A percentile compares a stretch with the other conserved stretches of the same genome.
These are phyloP conservation scores for Trichothecium sympodiale DNA, from an alignment of 2,329 filamentous ascomycete species.

Conservation along the genomic window DNA sequence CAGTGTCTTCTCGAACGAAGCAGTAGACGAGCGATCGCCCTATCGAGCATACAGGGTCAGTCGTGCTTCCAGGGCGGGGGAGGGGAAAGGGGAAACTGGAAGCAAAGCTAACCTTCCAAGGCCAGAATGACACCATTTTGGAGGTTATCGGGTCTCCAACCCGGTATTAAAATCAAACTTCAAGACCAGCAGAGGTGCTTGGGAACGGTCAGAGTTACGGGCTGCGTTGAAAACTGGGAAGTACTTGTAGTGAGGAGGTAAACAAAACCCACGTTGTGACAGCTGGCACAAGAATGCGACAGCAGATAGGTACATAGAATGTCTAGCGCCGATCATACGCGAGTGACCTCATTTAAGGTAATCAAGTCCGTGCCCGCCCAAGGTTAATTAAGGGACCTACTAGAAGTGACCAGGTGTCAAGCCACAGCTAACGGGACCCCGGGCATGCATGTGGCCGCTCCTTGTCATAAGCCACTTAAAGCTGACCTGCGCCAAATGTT, in stretches of 20 bases:
- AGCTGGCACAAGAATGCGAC: neutral
- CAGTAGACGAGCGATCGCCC: constrained; percentile 72
- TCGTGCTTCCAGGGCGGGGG: neutral
- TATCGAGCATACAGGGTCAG: constrained; percentile 21
- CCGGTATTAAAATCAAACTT: neutral
- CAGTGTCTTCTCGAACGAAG: constrained; percentile 86
- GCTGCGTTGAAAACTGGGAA: no score
- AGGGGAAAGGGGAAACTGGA: neutral
- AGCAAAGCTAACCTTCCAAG: constrained; percentile 58
- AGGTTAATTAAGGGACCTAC: no score
- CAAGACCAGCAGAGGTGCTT: neutral
- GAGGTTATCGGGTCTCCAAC: neutral
- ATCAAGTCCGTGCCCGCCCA: no score
- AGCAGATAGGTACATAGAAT: neutral
- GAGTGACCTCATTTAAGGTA: neutral
- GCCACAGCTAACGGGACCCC: no score
- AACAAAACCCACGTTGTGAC: no score
- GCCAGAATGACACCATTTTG: constrained; percentile 75
- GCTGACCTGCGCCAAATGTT: no score
- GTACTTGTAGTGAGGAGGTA: no score
- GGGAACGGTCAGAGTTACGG: no score
- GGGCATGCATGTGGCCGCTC: no score
- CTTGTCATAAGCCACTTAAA: no score
- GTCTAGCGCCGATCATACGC: neutral
- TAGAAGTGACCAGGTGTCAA: no score